Conservation (phyloP, 208 protist genomes). For the Trypanosoma cruzi region DNA sequence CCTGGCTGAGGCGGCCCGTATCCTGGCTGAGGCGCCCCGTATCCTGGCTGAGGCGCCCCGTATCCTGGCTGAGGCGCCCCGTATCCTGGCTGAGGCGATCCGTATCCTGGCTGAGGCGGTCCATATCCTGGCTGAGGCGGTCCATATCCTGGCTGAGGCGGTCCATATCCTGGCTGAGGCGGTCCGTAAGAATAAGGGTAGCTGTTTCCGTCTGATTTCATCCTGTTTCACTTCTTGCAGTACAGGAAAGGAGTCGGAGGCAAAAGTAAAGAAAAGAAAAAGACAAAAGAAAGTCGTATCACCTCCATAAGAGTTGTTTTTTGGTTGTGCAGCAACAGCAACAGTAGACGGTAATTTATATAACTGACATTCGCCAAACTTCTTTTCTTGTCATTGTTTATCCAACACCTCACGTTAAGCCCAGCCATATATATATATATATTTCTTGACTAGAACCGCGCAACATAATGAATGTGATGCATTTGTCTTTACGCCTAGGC, state of each 20-base stretch:
- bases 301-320: constrained; percentile 4
- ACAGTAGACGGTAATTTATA: neutral
- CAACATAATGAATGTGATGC: constrained; percentile 12
- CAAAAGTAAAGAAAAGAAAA: neutral
- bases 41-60: constrained; percentile 8
- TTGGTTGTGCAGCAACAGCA: no score
- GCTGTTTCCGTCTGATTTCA: neutral
- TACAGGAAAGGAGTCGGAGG: neutral
- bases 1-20: constrained; percentile 14
- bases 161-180: neutral
- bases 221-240: neutral
- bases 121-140: constrained; percentile 13
- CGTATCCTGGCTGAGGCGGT: constrained; percentile 10
- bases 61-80: constrained; percentile 3
- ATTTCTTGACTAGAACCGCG: constrained; percentile 6
- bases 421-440: no score
- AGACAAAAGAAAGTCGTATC: neutral
- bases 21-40: constrained; percentile 6
- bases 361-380: neutral
- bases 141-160: constrained; percentile 11
- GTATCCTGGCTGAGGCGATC: neutral
- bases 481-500: constrained; percentile 16
- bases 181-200: constrained; percentile 20
- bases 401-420: neutral
- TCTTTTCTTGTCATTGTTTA: neutral